Base-by-base conservation (phyloP, 371 early-diverging fungal genomes). In the Parasitella parasitica region DNA sequence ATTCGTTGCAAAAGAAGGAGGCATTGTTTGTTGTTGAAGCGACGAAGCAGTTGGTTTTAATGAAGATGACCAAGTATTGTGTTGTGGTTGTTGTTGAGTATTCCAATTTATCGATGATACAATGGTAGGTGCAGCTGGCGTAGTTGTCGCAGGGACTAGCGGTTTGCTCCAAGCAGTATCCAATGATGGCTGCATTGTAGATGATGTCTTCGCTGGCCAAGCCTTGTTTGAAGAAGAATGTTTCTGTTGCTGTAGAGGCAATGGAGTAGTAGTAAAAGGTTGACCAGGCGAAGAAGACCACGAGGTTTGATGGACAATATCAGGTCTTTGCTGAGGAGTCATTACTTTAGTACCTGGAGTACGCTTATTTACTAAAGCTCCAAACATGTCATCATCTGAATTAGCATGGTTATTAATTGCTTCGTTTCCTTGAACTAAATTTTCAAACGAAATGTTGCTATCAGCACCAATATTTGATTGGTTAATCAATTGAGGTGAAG, bases 401-500 rank as follows among this genome's bases (percentile, higher is more conserved):
- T 22, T 28, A n/a, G n/a, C n/a, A n/a, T n/a, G n/a, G n/a, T n/a
- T 55, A 3, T 54, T 46, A 3, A 26, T 34, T n/a, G 24, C 34
- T 27, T 24, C 13, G 8, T 54, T 65, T 2, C 76, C 75, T 36
- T 69, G 73, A 1, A 80, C 81, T 5, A 80, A 57, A 12, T 64
- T 62, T 39, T 80, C 81, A 55, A 80, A 80, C 1, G 70, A 69
- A 11, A 71, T 56, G 11, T 56, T 60, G 3, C 59, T 48, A 18
- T 67, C 67, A 11, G 37, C 66, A 12, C 35, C 59, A 26, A n/a
- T 43, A 9, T 30, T 22, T 26, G 54, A 8, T 34, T 20, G 48
- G 30, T 61, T 54, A 16, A 55, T 37, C 0, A 59, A 27, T 7
- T 66, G 41, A 22, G 69, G 51, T 8, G 71, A 37, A 4, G 39